These are phyloP conservation scores for Candida neerlandica DNA, from an alignment of 1,139 yeast genomes.

Conservation along the genomic window DNA sequence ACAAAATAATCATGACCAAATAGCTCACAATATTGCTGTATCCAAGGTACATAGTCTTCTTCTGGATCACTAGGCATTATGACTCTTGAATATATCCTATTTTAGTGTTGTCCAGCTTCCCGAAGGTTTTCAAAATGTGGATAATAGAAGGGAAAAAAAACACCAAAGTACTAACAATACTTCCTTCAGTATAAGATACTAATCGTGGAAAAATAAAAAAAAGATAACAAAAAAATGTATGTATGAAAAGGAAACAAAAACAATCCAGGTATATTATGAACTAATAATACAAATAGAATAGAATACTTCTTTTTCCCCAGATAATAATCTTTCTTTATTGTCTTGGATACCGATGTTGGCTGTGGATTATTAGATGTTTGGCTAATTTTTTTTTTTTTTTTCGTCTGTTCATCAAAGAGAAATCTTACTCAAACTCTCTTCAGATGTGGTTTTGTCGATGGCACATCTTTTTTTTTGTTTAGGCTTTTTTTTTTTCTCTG, in stretches of 20 bases:
- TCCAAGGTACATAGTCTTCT: constrained; percentile 83
- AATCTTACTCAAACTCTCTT: no score
- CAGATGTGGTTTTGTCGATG: background rate
- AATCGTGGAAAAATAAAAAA: background rate
- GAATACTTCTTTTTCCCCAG: background rate
- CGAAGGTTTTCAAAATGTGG: background rate
- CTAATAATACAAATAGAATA: constrained; percentile 1
- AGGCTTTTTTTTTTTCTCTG: background rate
- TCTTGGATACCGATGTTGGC: background rate
- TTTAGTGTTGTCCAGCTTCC: background rate
- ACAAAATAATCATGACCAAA: constrained; percentile 94
- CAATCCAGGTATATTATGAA: background rate
- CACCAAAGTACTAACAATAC: background rate
- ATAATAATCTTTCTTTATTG: background rate
- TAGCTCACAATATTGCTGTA: constrained; percentile 80
- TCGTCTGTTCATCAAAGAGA: background rate
- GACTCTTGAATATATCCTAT: background rate
- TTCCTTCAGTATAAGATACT: background rate
- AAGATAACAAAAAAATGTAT: background rate
- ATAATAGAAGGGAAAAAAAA: background rate
- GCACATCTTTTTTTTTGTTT: background rate
- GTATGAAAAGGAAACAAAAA: background rate
- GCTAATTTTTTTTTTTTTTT: background rate
- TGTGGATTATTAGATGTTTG: background rate
- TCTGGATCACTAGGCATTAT: constrained; percentile 48